Evolutionary conservation across 2,329 filamentous ascomycete species (phyloP), one percentile per base, ranked within the genome.

Genomic region (Fusarium pseudograminearum): DNA sequence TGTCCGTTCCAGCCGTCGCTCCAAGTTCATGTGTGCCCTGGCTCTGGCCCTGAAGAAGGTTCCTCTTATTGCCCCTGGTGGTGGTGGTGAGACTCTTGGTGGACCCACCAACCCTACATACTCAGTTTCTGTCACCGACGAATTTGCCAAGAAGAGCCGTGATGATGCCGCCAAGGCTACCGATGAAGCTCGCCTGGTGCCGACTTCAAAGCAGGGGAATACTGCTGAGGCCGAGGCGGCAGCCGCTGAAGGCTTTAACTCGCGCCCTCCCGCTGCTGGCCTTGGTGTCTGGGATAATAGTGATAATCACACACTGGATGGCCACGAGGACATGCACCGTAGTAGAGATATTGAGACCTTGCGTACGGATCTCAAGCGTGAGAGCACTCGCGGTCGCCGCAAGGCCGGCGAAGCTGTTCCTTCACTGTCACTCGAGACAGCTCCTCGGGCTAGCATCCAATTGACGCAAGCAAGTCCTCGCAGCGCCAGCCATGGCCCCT

Each of bases 1-100:
- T 2, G 86, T 98, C 41, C 91, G 94, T 41, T 90, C 91, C 20
- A 87, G 91, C 9, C 90, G 94, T 54, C 90, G 95, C 65, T 97
- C 92, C 78, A 98, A 97, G 81, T 98, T 99, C 82, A 97, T 98
- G 90, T 97, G 94, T 77, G 96, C 96, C 1, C 84, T 99, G 61
- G 90, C 96, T 7, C 81, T 94, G 11, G 94, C 95, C 5, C 83
- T 98, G 61, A 92, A 93, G 80, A 94, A 91, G 81, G 86, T 99
- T 20, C 95, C 94, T 12, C 95, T 99, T 76, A 87, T 93, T 73
- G 89, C 84, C 22, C 95, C 95, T 58, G 94, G 91, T 41, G 94
- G 91, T 62, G 92, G 90, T 58, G 83, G 82, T 59, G 87, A 89
- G 58, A 71, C 84, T 38, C 81, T 90, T 4, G 89, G 89, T 61